Percentiles rank a stretch among this genome's conserved stretches.
Conservation (phyloP, 2,329 filamentous ascomycete genomes). For the Dissoconium aciculare region DNA sequence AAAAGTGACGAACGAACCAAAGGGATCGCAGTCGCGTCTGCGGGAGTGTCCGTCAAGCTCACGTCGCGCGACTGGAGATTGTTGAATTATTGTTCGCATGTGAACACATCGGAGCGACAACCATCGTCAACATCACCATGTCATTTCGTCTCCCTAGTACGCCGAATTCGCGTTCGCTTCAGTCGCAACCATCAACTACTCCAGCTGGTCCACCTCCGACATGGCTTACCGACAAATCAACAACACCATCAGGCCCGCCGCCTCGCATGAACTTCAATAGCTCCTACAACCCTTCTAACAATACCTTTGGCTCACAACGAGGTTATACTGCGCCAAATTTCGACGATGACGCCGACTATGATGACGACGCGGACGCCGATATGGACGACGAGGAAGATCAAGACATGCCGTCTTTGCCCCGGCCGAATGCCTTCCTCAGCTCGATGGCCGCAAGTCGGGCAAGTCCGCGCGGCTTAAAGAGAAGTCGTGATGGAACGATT, state of each 20-base stretch:
- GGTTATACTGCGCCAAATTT: conserved; percentile 22
- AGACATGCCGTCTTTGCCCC: conserved; percentile 12
- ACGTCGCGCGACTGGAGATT: too few species aligned
- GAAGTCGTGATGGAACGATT: conserved; percentile 27
- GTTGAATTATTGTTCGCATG: too few species aligned
- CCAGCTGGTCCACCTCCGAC: conserved; percentile 24
- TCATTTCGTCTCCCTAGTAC: conserved; percentile 16
- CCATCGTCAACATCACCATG: conserved; percentile 7
- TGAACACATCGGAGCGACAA: too few species aligned
- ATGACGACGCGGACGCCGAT: conserved; percentile 22
- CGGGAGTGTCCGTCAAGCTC: too few species aligned
- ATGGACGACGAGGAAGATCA: conserved; percentile 24
- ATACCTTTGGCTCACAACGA: conserved; percentile 16
- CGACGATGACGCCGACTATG: conserved; percentile 17
- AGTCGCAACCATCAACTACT: conserved; percentile 23
- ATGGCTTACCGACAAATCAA: conserved; percentile 20
- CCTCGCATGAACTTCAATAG: conserved; percentile 22
- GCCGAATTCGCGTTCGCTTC: conserved; percentile 15
- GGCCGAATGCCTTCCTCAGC: conserved; percentile 5
- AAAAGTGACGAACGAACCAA: too few species aligned
- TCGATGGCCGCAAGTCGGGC: conserved; percentile 9
- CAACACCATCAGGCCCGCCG: conserved; percentile 23
- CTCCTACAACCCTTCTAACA: conserved; percentile 18
- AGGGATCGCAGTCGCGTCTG: too few species aligned
- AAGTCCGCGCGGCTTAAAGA: conserved; percentile 22